These are phyloP conservation scores for Larix kaempferi DNA, from an alignment of 75 land plant genomes.

Conservation along the genomic window DNA sequence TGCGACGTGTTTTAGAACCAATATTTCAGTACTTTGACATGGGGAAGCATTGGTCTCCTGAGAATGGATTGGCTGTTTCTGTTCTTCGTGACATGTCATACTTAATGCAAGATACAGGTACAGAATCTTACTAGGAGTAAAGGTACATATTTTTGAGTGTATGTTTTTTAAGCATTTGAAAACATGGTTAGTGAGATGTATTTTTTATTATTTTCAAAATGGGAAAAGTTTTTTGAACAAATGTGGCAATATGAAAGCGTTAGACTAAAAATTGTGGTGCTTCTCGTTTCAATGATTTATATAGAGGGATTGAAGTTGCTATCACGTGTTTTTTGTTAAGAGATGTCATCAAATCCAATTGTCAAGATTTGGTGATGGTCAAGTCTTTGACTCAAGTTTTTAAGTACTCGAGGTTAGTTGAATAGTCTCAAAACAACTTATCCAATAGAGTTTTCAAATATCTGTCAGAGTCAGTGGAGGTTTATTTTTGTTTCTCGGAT, in stretches of 20 bases:
- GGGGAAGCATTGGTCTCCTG: conserved; percentile 65
- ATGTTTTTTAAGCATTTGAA: background rate
- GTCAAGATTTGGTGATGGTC: no score
- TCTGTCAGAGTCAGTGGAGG: no score
- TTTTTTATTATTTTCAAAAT: background rate
- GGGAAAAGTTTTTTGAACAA: background rate
- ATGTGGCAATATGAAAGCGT: no score
- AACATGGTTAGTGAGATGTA: background rate
- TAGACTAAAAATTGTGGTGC: no score
- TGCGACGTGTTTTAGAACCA: conserved; percentile 79
- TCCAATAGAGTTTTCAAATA: no score
- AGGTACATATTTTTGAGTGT: conserved; percentile 32
- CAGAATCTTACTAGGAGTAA: background rate
- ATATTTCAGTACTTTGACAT: conserved; percentile 80
- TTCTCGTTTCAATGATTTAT: background rate
- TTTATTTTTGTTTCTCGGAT: no score
- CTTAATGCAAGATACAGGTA: conserved; percentile 47
- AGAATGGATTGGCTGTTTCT: conserved; percentile 54
- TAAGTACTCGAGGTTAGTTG: no score
- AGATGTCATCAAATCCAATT: no score
- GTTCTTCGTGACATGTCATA: conserved; percentile 76
- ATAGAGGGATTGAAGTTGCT: background rate
- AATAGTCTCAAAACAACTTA: no score
- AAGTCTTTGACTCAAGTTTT: no score
- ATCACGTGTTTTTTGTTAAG: background rate